A percentile compares a stretch with the other conserved stretches of the same genome.
Conservation (phyloP, 257 asterid species). For the Phtheirospermum japonicum region DNA sequence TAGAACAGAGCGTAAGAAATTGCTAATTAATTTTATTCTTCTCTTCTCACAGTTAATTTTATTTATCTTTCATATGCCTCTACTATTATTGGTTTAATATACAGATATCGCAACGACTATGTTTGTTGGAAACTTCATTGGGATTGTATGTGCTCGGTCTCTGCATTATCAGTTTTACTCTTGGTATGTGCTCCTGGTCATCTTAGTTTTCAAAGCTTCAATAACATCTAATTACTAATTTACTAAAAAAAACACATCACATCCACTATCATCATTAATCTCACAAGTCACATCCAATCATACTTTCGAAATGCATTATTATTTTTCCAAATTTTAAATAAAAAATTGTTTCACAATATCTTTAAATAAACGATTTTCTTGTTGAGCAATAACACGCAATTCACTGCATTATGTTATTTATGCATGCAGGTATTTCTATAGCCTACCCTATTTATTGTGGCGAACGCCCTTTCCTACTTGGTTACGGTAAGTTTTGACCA, state of each 20-base stretch:
- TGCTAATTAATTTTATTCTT: not conserved
- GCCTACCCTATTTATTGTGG: conserved; percentile 89
- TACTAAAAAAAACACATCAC: not conserved
- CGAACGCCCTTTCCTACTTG: conserved; percentile 68
- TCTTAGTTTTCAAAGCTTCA: too few relatives aligned
- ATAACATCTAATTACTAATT: too few relatives aligned
- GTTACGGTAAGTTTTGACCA: conserved; percentile 45
- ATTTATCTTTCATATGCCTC: not conserved
- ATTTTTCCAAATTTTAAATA: too few relatives aligned
- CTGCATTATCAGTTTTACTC: conserved; percentile 94
- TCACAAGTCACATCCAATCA: too few relatives aligned
- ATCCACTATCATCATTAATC: too few relatives aligned
- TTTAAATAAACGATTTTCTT: too few relatives aligned
- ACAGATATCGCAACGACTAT: conserved; percentile 73
- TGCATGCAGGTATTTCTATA: conserved; percentile 75
- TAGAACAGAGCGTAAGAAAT: conserved; percentile 65
- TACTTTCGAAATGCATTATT: too few relatives aligned
- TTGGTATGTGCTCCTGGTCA: conserved; percentile 45
- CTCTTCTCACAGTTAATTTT: conserved; percentile 10
- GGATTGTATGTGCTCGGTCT: conserved; percentile 87
- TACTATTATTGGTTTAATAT: conserved; percentile 9
- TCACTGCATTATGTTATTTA: not conserved
- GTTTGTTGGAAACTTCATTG: conserved; percentile 90
- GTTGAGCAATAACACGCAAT: too few relatives aligned
- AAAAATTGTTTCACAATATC: too few relatives aligned